phyloP scores from a whole-genome alignment of 176 grass and related monocot species.

The Guadua angustifolia region DNA sequence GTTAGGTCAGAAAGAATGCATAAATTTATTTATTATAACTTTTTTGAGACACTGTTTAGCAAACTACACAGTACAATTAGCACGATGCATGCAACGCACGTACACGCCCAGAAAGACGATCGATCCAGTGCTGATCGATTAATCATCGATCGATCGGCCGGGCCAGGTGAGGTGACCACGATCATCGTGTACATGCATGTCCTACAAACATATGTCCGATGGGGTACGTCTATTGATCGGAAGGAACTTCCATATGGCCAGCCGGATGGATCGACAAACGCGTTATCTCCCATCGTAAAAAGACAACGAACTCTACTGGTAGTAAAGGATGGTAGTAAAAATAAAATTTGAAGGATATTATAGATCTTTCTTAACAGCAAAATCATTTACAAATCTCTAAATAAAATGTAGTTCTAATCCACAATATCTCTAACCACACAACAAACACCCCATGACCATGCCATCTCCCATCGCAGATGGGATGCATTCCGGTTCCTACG shows the following conservation, averaged over 20 bases:
- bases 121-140: background rate
- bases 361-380: too few relatives aligned
- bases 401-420: too few relatives aligned
- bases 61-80: background rate
- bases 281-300: background rate
- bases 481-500: too few relatives aligned
- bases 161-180: background rate
- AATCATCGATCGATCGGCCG: background rate
- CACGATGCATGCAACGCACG: background rate
- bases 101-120: background rate
- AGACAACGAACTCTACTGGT: background rate
- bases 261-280: background rate
- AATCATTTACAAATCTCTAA: too few relatives aligned
- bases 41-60: too few relatives aligned
- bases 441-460: too few relatives aligned
- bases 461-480: too few relatives aligned
- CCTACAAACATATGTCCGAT: background rate
- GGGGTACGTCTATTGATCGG: background rate
- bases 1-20: too few relatives aligned
- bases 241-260: background rate
- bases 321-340: too few relatives aligned
- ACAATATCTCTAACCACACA: too few relatives aligned
- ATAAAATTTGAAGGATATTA: too few relatives aligned
- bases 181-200: background rate
- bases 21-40: too few relatives aligned